Evolutionary conservation across 2,329 filamentous ascomycete genomes (phyloP), one percentile per base, ranked within the genome.

Genomic region (Colletotrichum lini): DNA sequence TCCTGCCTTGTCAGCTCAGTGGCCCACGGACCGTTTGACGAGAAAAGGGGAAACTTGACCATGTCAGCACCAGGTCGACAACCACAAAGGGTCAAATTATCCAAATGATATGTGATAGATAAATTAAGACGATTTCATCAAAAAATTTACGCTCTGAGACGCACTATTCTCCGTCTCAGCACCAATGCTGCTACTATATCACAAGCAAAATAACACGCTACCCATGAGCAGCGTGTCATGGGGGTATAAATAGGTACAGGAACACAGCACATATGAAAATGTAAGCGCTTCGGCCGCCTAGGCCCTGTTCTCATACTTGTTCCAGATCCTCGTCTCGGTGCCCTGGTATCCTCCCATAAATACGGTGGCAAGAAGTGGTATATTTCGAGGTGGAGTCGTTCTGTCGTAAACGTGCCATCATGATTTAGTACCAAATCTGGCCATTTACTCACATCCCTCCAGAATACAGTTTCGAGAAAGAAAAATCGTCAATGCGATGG

Each of bases 201-300:
- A 63, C 53, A 59, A 69, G 59, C 4, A 47, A 42, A 54, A 26
- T 59, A 26, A 47, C 15, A 53, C 47, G 65, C 52, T 62, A 10
- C 26, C 23, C 4, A 21, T 16, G 26, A 53, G 66, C 50, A 26
- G 58, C 65, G 65, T 6, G 30, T 64, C 52, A 26, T 26, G 12
- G 65, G 65, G 69, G 69, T 72, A 72, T 72, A 72, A 64, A 72
- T 72, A 72, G 69, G 69, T 64, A 72, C 65, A 69, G 64, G 47
- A 69, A 53, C 63, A 58, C 59, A 50, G 40, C 62, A 70, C 21
- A 44, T 42, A 67, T 9, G 10, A 54, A 63, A 64, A 49, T 57
- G 30, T 26, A 38, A 49, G 15, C 12, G 23, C 13, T 21, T 30
- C 38, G 47, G 40, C 40, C 65, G 23, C 15, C 40, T 47, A 18